Conservation (phyloP, 371 early-diverging fungal species). For the Mortierella sp. region DNA sequence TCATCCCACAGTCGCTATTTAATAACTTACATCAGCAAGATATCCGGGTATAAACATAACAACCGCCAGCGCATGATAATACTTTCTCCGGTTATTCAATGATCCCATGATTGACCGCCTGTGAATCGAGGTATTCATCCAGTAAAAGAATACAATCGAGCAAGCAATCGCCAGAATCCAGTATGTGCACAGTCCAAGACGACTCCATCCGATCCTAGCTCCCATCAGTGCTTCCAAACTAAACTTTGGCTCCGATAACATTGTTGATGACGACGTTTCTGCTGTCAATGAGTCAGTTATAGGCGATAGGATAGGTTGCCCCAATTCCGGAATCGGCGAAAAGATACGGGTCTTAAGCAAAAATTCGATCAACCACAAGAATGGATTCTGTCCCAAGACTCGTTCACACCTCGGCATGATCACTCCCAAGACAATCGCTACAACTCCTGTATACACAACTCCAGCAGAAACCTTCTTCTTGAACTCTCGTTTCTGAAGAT, state of each 20-base stretch:
- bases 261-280: not conserved
- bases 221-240: conserved; percentile 28
- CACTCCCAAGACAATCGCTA: conserved; percentile 36
- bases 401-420: conserved; percentile 52
- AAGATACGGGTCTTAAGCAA: conserved; percentile 40
- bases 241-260: conserved; percentile 15
- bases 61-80: conserved; percentile 88
- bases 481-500: conserved; percentile 51
- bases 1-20: not conserved
- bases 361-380: conserved; percentile 54
- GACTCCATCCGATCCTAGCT: conserved; percentile 45
- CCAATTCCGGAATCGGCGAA: conserved; percentile 6
- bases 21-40: conserved; percentile 72
- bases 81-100: conserved; percentile 82
- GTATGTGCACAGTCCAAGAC: conserved; percentile 67
- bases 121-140: conserved; percentile 58
- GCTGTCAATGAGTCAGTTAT: not conserved
- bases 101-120: conserved; percentile 61
- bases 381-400: conserved; percentile 51
- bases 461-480: conserved; percentile 52
- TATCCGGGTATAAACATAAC: conserved; percentile 90
- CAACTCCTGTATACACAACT: conserved; percentile 33
- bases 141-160: conserved; percentile 71
- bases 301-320: conserved; percentile 12
- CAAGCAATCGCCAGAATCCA: conserved; percentile 68